Percentiles rank a stretch among this genome's conserved stretches.
phyloP scores from a whole-genome alignment of 2,329 filamentous ascomycete genomes.

The Beauveria caledonica region DNA sequence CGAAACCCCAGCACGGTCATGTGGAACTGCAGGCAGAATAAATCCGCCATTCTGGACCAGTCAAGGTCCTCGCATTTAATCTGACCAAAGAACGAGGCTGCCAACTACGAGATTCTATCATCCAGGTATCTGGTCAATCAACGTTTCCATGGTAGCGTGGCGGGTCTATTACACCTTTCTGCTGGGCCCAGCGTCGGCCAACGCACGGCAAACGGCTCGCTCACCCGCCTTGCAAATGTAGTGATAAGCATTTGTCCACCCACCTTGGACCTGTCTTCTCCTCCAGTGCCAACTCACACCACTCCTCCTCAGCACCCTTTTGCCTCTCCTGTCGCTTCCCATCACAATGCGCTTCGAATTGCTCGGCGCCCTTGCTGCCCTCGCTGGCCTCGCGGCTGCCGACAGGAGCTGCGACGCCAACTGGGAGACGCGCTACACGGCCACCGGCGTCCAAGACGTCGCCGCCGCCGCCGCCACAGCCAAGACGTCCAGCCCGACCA shows the following conservation, averaged over 20 bases:
- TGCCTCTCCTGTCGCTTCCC: neutral
- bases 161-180: neutral
- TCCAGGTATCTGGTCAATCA: no score
- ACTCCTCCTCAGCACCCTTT: neutral
- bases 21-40: neutral
- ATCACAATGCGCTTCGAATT: conserved; percentile 6
- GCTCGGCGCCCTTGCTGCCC: conserved; percentile 18
- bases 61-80: neutral
- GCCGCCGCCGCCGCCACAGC: conserved; percentile 51
- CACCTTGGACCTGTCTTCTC: neutral
- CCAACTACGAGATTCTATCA: no score
- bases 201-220: no score
- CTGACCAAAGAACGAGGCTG: neutral
- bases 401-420: conserved; percentile 13
- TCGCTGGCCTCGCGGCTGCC: conserved; percentile 20
- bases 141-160: neutral
- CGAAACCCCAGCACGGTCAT: no score
- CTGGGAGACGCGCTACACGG: conserved; percentile 39
- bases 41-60: neutral
- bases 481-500: conserved; percentile 51
- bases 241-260: neutral
- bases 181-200: neutral
- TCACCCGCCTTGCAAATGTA: neutral
- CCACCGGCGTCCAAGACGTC: conserved; percentile 42
- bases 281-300: neutral